Evolutionary conservation across 164 flowering plant species (phyloP), one percentile per base, ranked within the genome.

Genomic region (grape (Vitis vinifera)): DNA sequence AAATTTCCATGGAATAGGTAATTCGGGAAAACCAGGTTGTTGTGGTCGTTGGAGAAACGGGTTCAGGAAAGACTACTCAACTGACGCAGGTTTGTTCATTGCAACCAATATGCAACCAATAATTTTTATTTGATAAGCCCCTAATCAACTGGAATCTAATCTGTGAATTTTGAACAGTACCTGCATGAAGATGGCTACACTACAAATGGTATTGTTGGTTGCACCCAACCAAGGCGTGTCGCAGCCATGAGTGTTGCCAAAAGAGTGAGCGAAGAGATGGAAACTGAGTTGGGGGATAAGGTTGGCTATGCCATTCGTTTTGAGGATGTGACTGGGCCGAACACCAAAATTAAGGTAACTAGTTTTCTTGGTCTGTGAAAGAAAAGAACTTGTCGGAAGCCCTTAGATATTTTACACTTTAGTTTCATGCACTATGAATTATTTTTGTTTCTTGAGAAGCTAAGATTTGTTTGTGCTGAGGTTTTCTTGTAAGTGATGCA

Each of bases 231-330:
- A 55, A 87, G 99, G 79, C 94, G 97, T 83, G 99, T 93, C 53
- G 99, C 98, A 16, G 98, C 99, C 12, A 93, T 96, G 99, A 93
- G 99, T 82, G 99, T 96, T 64, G 99, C 99, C 7, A 96, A 96
- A 75, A 81, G 99, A 80, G 99, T 93, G n/a, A 95, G 99, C 55
- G 98, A 95, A 72, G 99, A 95, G 76, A 95, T 95, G 99, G 97
- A 93, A 74, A 89, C 94, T 51, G 94, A 91, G 63, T 77, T 95
- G 47, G 98, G 98, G 6, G 95, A 90, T 70, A 86, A 83, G 80
- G 96, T 95, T 74, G 99, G 98, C 19, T 95, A 95, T 83, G 97
- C 98, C 27, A 95, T 95, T 68, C 92, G 97, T 61, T 95, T 95
- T 82, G 99, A 95, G 77, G 99, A 95, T 81, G 92, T 87, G 31